A percentile compares a stretch with the other conserved stretches of the same genome.
Conservation (phyloP, 306 rosid species). For the Sphenostylis stenocarpa region DNA sequence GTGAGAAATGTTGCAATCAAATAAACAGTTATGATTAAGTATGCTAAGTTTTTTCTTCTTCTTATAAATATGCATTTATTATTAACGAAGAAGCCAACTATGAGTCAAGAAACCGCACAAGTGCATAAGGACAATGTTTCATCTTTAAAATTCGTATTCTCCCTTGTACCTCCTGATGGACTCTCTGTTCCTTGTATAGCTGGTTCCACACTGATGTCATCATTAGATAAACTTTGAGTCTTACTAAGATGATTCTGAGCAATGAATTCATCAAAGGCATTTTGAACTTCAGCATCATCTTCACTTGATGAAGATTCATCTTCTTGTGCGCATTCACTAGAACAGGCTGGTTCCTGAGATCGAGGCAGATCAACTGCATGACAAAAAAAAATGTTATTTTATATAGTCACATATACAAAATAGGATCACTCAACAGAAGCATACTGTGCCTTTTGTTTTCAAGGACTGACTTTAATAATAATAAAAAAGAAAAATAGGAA, state of each 20-base stretch:
- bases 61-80: constrained; percentile 8
- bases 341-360: constrained; percentile 31
- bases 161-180: constrained; percentile 45
- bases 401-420: neutral
- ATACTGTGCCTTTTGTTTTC: neutral
- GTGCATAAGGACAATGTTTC: constrained; percentile 1
- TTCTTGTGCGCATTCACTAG: constrained; percentile 34
- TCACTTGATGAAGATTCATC: constrained; percentile 43
- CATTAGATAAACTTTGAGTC: constrained; percentile 30
- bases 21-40: neutral
- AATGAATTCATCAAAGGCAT: constrained; percentile 40
- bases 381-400: neutral
- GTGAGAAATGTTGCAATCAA: constrained; percentile 11
- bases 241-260: constrained; percentile 45
- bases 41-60: neutral
- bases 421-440: constrained; percentile 11
- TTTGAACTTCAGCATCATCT: constrained; percentile 40
- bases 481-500: neutral
- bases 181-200: constrained; percentile 33
- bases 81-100: constrained; percentile 15
- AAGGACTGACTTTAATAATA: constrained; percentile 7
- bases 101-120: neutral
- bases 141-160: constrained; percentile 26
- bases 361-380: constrained; percentile 40
- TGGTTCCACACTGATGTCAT: constrained; percentile 34